phyloP scores from a whole-genome alignment of 1,139 yeast species.

The Pichia sp. region DNA sequence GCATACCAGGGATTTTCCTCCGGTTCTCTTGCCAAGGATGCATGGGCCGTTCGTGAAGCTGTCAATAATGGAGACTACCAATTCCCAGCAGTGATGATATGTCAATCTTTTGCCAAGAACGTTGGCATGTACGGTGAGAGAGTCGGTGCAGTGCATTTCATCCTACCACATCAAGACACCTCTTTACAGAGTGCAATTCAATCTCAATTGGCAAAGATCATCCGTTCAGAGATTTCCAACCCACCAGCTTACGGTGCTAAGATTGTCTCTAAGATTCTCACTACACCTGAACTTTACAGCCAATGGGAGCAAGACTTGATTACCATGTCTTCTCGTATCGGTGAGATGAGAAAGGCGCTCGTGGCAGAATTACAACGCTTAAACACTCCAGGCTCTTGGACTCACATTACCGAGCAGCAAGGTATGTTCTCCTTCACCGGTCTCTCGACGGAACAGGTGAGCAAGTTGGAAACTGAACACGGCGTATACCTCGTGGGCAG shows the following conservation, averaged over 20 bases:
- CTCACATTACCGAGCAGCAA: constrained; percentile 82
- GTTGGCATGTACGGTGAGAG: constrained; percentile 98
- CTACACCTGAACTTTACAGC: constrained; percentile 50
- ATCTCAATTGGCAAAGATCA: constrained; percentile 73
- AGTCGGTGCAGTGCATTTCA: constrained; percentile 83
- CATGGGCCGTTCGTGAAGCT: constrained; percentile 81
- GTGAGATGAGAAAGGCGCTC: constrained; percentile 64
- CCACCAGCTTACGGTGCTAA: constrained; percentile 98
- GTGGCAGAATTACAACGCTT: constrained; percentile 54
- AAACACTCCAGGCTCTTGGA: constrained; percentile 88
- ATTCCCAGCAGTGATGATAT: constrained; percentile 52
- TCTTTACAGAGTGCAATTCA: constrained; percentile 43
- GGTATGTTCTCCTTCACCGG: constrained; percentile 99
- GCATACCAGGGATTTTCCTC: constrained; percentile 98
- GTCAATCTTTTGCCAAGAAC: constrained; percentile 98
- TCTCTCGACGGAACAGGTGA: constrained; percentile 70
- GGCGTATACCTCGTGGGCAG: constrained; percentile 72
- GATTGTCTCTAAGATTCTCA: constrained; percentile 72
- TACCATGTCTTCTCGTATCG: constrained; percentile 84
- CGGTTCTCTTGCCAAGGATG: constrained; percentile 78
- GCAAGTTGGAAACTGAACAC: constrained; percentile 66
- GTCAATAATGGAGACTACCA: constrained; percentile 37
- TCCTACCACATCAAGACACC: constrained; percentile 40
- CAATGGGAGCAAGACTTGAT: constrained; percentile 87
- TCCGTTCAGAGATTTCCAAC: constrained; percentile 82